These are phyloP conservation scores for Zasmidium angulare DNA, from an alignment of 2,329 filamentous ascomycete genomes.

Conservation along the genomic window DNA sequence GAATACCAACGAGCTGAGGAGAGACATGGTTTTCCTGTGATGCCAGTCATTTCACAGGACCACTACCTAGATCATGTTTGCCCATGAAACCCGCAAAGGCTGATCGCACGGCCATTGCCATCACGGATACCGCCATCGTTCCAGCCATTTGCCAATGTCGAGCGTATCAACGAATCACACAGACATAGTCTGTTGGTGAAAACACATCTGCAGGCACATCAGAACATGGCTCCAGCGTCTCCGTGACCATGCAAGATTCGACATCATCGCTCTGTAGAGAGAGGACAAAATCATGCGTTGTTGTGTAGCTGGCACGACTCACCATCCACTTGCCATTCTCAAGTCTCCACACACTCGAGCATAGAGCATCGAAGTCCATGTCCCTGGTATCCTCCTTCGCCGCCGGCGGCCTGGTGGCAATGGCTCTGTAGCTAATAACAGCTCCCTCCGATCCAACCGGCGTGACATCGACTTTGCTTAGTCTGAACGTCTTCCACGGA, in stretches of 20 bases:
- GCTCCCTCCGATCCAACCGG: constrained; percentile 27
- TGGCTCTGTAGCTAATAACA: constrained; percentile 29
- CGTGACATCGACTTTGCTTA: constrained; percentile 30
- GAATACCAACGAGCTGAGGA: no score
- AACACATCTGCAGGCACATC: constrained; percentile 20
- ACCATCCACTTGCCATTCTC: constrained; percentile 25
- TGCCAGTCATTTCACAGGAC: no score
- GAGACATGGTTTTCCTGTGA: no score
- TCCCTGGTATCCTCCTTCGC: constrained; percentile 21
- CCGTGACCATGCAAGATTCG: no score
- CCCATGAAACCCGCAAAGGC: no score
- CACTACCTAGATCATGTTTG: no score
- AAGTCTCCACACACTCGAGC: constrained; percentile 30
- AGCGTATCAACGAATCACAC: background rate
- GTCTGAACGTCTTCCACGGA: constrained; percentile 29
- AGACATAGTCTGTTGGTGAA: constrained; percentile 33
- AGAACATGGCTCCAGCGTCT: background rate
- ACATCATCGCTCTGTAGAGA: no score
- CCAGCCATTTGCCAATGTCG: no score
- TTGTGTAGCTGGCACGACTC: no score
- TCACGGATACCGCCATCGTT: no score
- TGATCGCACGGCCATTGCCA: no score
- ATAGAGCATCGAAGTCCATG: constrained; percentile 31
- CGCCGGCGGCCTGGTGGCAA: constrained; percentile 24
- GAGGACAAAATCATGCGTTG: no score